Evolutionary conservation across 805 yeast genomes (phyloP), one percentile per base, ranked within the genome.

Genomic region (Spathaspora boniae): DNA sequence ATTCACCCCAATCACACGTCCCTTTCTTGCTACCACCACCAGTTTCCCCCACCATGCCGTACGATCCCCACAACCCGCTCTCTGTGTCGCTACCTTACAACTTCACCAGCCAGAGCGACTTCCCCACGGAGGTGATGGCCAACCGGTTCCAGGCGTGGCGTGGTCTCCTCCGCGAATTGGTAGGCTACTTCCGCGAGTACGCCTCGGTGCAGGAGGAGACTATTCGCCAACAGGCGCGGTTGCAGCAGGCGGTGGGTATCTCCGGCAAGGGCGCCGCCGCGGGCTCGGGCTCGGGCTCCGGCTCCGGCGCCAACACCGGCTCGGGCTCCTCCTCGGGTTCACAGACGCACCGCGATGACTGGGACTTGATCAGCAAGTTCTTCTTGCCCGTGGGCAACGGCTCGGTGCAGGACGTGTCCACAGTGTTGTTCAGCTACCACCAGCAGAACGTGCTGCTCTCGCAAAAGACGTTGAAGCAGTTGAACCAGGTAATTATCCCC

Each of bases 191-290:
- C 43, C 76, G 74, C 42, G 96, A 88, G 51, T 80, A 79, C 26
- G 87, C 86, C 7, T 74, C 84, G 9, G 89, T 86, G 38, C 93
- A 88, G 54, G 96, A 89, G 57, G 96, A 89, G 53, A 74, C 86
- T 12, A 80, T 85, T 23, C 76, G 95, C 40, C 95, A 86, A 51
- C 93, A 86, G 45, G 48, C 81, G 33, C 67, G 95, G 33, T 70
- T 88, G 29, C 85, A 86, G 41, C 89, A 86, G 54, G 87, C 95
- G 7, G 81, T 85, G 3, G 60, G 60, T 1, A 19, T 44, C 52
- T 6, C 45, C 51, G 20, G 41, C 46, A 8, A 38, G 37, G 23
- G 18, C 15, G 21, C 29, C 33, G n/a, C 31, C 12, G 21, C 11
- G 19, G 12, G 15, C 26, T 9, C 26, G 15, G 20, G 9, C 29